These are phyloP conservation scores for Miscanthus lutarioriparius DNA, from an alignment of 176 grass and related monocot genomes.

Conservation along the genomic window DNA sequence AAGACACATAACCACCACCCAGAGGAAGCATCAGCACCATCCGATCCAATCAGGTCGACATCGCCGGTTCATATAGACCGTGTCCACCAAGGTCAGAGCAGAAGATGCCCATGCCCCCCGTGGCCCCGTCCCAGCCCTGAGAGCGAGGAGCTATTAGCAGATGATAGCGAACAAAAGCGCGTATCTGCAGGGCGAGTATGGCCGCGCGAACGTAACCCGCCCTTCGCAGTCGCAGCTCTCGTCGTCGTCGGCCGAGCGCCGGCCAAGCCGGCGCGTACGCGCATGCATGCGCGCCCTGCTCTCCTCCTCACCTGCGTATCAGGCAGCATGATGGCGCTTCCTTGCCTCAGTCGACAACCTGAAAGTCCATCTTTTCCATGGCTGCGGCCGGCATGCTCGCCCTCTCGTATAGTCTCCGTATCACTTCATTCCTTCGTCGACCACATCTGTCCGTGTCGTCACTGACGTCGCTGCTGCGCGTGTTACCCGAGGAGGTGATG, in stretches of 20 bases:
- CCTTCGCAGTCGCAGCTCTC: constrained; percentile 19
- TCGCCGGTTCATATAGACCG: constrained; percentile 24
- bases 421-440: background rate
- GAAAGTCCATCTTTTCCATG: constrained; percentile 19
- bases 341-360: background rate
- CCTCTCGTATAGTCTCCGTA: background rate
- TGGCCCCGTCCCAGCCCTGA: background rate
- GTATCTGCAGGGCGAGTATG: background rate
- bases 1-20: background rate
- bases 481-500: background rate
- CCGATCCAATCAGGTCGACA: background rate
- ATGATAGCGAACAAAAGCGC: constrained; percentile 29
- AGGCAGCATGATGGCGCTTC: background rate
- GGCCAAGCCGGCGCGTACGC: background rate
- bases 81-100: background rate
- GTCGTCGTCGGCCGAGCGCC: background rate
- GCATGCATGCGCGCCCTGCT: background rate
- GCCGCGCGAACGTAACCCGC: background rate
- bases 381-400: background rate
- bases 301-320: background rate
- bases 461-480: background rate
- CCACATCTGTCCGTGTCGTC: background rate
- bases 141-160: background rate
- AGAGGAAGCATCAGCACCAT: constrained; percentile 1
- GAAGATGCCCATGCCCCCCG: background rate